phyloP scores from a whole-genome alignment of 495 filamentous ascomycete species.

The Tuber magnatum region DNA sequence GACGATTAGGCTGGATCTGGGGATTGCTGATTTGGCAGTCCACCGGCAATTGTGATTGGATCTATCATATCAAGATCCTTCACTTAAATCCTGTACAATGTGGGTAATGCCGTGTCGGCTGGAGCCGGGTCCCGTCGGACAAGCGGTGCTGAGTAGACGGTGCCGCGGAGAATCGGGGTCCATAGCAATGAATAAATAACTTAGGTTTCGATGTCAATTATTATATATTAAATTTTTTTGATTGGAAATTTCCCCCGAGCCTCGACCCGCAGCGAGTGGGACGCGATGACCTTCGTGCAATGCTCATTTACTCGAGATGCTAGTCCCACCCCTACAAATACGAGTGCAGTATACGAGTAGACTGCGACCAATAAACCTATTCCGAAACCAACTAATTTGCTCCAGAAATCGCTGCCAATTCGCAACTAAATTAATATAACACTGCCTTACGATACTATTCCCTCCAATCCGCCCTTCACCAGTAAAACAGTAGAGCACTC shows the following conservation, averaged over 20 bases:
- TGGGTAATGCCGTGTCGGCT: background rate
- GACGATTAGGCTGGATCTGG: background rate
- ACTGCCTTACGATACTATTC: background rate
- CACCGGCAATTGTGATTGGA: background rate
- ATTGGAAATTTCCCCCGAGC: background rate
- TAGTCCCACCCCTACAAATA: background rate
- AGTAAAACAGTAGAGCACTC: background rate
- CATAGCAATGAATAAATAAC: no score
- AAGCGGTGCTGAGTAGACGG: background rate
- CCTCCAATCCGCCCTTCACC: background rate
- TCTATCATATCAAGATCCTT: background rate
- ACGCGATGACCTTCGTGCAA: background rate
- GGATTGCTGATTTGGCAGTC: background rate
- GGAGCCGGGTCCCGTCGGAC: background rate
- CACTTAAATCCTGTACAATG: background rate
- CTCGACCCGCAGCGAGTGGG: background rate
- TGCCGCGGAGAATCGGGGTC: background rate
- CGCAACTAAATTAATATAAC: background rate
- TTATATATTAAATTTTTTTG: no score
- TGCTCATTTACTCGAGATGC: background rate
- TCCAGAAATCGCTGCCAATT: background rate
- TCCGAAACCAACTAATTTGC: background rate
- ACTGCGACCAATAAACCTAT: no score
- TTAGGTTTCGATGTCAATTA: no score
- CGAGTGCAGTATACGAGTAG: no score